Base-by-base conservation (phyloP, 139 green algal species). In the Micractinium sp. region DNA sequence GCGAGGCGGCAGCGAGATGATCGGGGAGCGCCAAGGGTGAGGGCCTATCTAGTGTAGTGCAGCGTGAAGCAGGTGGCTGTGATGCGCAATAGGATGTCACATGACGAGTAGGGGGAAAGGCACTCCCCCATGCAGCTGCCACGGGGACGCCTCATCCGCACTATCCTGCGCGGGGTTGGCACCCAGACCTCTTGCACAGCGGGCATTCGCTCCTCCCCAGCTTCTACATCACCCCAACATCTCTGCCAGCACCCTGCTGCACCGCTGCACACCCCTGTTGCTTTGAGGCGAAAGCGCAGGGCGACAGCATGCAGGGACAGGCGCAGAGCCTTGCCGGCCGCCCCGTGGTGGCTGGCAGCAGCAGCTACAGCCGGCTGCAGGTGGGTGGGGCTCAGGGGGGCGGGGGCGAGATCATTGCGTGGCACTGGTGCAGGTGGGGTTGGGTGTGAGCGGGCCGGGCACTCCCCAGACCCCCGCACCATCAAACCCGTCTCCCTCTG, bases 271-370 rank as follows among this genome's bases (percentile, higher is more conserved):
- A 41, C n/a, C 33, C 35, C 33, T 47, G n/a, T 80, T 36, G 74
- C 18, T 35, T 35, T 80, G 78, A 36, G 78, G 41, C 27, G 78
- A 39, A 56, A 56, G 47, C 47, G 47, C 47, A 56, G 47, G 78
- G 20, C 27, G 22, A 33, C 41, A 88, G 71, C 74, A 88, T 88
- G 85, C 41, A 81, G 85, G 66, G 85, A 47, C 41, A 71, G 67
- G 71, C 84, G 15, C 27, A 33, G 38, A 82, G 25, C 69, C 18
- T 88, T n/a, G 75, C 63, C 47, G 85, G 85, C 71, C 71, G 85
- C 71, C 66, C 39, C 25, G 31, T 88, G 47, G 47, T 73, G 39
- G n/a, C 38, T 0, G 67, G 83, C 66, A 80, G 83, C 83, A 87
- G 83, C 82, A 87, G 35, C 63, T 67, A 3, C 63, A 63, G 14